Evolutionary conservation across 352 stramenopile species (phyloP).

Genomic region (Phytophthora tentaculata): DNA sequence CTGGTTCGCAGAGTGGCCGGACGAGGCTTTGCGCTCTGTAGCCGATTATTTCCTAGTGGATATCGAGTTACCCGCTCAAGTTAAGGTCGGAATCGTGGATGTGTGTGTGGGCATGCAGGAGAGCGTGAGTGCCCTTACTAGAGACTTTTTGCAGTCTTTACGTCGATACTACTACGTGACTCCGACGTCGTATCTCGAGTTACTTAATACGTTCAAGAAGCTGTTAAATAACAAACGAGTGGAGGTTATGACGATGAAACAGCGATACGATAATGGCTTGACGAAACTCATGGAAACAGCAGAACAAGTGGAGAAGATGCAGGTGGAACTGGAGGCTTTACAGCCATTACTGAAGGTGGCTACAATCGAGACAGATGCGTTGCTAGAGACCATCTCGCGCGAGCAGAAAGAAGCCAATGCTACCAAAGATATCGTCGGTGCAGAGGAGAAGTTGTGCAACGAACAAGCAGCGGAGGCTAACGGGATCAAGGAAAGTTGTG

Average conservation of each 20-base stretch:
- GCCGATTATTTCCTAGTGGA: constrained; percentile 93
- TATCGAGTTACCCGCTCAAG: constrained; percentile 75
- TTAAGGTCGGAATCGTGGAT: constrained; percentile 92
- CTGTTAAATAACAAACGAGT: constrained; percentile 91
- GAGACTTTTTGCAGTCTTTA: constrained; percentile 86
- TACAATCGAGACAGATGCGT: constrained; percentile 89
- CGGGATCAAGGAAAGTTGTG: constrained; percentile 91
- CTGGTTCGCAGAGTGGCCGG: constrained; percentile 96
- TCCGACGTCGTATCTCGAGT: constrained; percentile 94
- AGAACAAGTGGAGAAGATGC: constrained; percentile 94
- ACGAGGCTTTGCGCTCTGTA: constrained; percentile 93
- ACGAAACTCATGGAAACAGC: constrained; percentile 94
- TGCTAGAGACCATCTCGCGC: constrained; percentile 87
- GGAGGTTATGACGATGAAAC: constrained; percentile 92
- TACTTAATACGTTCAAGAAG: constrained; percentile 97
- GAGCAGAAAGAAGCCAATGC: constrained; percentile 91
- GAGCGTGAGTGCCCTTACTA: constrained; percentile 84
- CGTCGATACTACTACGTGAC: constrained; percentile 96
- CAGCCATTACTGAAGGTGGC: constrained; percentile 93
- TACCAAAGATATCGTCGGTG: constrained; percentile 83
- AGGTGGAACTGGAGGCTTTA: constrained; percentile 91
- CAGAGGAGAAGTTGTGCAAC: constrained; percentile 88
- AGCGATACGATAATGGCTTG: constrained; percentile 93
- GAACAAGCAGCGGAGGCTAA: constrained; percentile 89
- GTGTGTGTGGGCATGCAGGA: constrained; percentile 97